Percentiles rank a stretch among this genome's conserved stretches.
phyloP scores from a whole-genome alignment of 129 eudicot genomes.

The carrot (Daucus carota) region DNA sequence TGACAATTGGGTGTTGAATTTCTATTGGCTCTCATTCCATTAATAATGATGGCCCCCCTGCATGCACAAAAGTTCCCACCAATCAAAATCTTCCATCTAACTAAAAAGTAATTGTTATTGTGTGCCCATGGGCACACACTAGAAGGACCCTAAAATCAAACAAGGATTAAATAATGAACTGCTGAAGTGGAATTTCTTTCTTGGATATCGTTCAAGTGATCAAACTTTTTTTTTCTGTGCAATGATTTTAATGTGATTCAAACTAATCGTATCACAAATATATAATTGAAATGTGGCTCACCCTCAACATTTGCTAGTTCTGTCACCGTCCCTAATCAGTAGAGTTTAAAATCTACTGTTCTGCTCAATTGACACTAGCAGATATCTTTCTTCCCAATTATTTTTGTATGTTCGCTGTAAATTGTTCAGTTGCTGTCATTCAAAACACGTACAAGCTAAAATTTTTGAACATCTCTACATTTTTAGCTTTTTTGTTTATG shows the following conservation, averaged over 20 bases:
- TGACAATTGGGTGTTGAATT: too few relatives aligned
- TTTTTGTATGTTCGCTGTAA: background rate
- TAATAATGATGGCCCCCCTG: too few relatives aligned
- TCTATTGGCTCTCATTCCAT: too few relatives aligned
- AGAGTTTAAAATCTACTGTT: background rate
- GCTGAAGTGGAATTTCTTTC: background rate
- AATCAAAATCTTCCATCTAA: too few relatives aligned
- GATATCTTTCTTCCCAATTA: background rate
- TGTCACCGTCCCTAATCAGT: background rate
- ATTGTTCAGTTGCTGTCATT: background rate
- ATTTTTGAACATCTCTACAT: background rate
- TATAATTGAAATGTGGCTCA: background rate
- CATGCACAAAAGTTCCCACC: too few relatives aligned
- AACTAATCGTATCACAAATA: background rate
- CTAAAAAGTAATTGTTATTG: too few relatives aligned
- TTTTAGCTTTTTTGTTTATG: background rate
- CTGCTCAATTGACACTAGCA: background rate
- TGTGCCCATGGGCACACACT: too few relatives aligned
- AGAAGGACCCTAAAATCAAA: too few relatives aligned
- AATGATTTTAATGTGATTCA: background rate
- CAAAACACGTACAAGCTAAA: background rate
- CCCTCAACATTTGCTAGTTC: background rate
- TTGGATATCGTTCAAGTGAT: background rate
- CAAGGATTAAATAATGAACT: too few relatives aligned
- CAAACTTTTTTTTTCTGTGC: background rate